Conservation (phyloP, 768 basidiomycete species). For the Tulasnella sp. region DNA sequence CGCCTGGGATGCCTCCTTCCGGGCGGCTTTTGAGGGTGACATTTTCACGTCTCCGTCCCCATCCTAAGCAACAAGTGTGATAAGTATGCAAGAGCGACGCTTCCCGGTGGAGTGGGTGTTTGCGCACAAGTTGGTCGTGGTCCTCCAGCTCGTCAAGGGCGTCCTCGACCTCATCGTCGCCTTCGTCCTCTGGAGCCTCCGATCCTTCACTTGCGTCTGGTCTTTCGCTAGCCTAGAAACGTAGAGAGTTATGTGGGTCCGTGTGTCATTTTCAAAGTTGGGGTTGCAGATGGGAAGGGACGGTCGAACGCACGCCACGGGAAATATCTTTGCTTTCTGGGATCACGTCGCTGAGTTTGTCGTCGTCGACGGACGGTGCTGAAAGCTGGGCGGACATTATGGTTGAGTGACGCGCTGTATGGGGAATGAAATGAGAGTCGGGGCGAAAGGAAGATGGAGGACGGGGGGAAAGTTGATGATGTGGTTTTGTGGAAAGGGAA, state of each 20-base stretch:
- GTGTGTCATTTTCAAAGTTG: not conserved
- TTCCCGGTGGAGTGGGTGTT: not conserved
- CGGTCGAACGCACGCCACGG: slow-evolving; percentile 62
- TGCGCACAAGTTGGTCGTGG: slow-evolving; percentile 17
- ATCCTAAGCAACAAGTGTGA: slow-evolving; percentile 10
- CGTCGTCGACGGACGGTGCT: slow-evolving; percentile 55
- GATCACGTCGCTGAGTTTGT: slow-evolving; percentile 87
- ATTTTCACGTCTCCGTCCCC: slow-evolving; percentile 30
- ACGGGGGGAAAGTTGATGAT: slow-evolving; percentile 7
- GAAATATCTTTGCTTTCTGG: slow-evolving; percentile 86
- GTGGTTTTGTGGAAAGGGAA: slow-evolving; percentile 22
- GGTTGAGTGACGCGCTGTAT: not conserved
- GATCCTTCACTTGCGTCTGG: slow-evolving; percentile 58
- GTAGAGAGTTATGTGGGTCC: not conserved
- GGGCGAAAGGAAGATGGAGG: not conserved
- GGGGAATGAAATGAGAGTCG: not conserved
- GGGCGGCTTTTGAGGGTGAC: slow-evolving; percentile 40
- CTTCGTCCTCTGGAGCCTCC: slow-evolving; percentile 67
- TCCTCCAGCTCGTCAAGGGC: slow-evolving; percentile 59
- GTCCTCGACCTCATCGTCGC: slow-evolving; percentile 52
- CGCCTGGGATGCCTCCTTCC: slow-evolving; percentile 48
- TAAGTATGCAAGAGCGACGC: not conserved
- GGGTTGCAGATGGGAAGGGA: not conserved
- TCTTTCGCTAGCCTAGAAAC: slow-evolving; percentile 52
- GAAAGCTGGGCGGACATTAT: slow-evolving; percentile 6